Evolutionary conservation across 2,329 filamentous ascomycete species (phyloP), one percentile per base, ranked within the genome.

Genomic region (Neofusicoccum kwambonambiense): DNA sequence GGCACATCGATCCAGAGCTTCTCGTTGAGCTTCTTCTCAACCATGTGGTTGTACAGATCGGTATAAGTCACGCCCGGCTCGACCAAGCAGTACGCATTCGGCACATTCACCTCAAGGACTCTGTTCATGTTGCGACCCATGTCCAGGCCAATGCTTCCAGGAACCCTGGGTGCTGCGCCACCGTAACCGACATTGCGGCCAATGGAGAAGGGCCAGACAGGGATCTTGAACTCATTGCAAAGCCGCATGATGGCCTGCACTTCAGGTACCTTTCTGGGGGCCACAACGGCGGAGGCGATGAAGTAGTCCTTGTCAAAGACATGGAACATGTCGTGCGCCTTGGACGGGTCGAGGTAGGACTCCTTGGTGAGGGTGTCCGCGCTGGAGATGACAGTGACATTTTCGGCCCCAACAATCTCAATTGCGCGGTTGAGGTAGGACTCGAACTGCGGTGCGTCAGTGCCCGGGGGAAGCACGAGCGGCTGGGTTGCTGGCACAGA

Each of bases 121-220:
- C 69, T 67, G 64, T 77, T 77, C 79, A 81, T 81, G 37, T 78
- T 71, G 27, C 69, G 69, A 7, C 79, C 79, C 1, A 84, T 71
- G 65, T 83, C 79, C n/a, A 84, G 67, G 0, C 79, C 80, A 5
- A 84, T 74, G 31, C 76, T 80, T 0, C 81, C 82, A 1, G 76
- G 75, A 1, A 83, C 75, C 11, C 80, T 71, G 0, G 81, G 82
- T 0, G 81, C 81, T 2, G 82, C 78, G 3, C 82, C 82, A 13
- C 82, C 83, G 64, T 84, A 84, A 11, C 82, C 81, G 3, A 82
- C 69, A 67, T 84, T 84, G 31, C 81, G 75, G 8, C 80, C 80
- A 66, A 71, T 74, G 57, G 72, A 73, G 70, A 68, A 74, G 42
- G 69, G 74, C 65, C 71, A 78, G 5, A 78, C 56, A 3, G 75